These are phyloP conservation scores for Vinca minor DNA, from an alignment of 257 asterid species.

Conservation along the genomic window DNA sequence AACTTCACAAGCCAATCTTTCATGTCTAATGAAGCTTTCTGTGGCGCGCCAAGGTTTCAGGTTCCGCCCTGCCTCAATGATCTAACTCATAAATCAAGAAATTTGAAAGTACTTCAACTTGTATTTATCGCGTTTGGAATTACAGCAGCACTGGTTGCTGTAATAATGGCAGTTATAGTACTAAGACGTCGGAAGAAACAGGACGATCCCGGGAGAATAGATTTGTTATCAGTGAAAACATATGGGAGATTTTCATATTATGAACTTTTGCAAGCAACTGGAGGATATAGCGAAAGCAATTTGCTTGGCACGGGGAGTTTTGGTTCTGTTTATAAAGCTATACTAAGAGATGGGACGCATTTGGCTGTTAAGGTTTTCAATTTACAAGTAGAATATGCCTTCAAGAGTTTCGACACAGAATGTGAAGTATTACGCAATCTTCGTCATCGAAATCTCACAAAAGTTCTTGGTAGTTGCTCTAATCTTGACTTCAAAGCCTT, in stretches of 20 bases:
- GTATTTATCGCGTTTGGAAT: neutral
- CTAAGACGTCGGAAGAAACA: neutral
- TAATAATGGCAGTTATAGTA: neutral
- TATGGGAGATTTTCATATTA: neutral
- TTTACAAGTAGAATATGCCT: too few relatives aligned
- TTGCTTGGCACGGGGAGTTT: too few relatives aligned
- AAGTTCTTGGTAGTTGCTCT: too few relatives aligned
- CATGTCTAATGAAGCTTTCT: neutral
- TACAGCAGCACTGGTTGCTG: neutral
- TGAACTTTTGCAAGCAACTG: slow-evolving; percentile 6
- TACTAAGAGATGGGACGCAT: too few relatives aligned
- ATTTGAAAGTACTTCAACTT: neutral
- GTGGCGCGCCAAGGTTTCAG: slow-evolving; percentile 1
- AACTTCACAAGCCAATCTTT: too few relatives aligned
- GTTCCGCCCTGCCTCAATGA: neutral
- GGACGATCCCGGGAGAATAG: neutral
- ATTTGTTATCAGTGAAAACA: neutral
- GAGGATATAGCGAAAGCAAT: too few relatives aligned
- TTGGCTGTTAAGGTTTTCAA: too few relatives aligned
- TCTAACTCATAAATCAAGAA: neutral
- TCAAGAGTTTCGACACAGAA: too few relatives aligned
- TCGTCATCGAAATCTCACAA: too few relatives aligned
- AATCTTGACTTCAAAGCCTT: too few relatives aligned
- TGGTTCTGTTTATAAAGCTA: too few relatives aligned
- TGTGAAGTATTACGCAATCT: too few relatives aligned